These are phyloP conservation scores for Rehmannia glutinosa DNA, from an alignment of 257 asterid genomes.

Conservation along the genomic window DNA sequence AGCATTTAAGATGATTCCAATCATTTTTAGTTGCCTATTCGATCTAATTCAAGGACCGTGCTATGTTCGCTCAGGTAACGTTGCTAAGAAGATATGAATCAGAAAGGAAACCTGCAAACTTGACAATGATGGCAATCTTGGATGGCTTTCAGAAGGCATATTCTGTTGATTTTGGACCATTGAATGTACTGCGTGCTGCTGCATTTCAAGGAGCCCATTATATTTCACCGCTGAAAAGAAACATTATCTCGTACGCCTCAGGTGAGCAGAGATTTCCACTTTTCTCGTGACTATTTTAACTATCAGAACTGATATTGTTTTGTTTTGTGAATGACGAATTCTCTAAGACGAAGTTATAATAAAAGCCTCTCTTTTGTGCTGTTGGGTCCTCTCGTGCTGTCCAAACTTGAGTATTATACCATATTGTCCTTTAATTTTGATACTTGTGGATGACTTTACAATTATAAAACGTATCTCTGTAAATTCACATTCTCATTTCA, in stretches of 20 bases:
- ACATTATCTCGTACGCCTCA: slow-evolving; percentile 77
- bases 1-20: neutral
- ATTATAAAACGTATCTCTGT: too few species aligned
- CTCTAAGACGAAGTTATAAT: neutral
- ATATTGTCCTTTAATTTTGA: too few species aligned
- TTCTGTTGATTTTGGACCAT: slow-evolving; percentile 78
- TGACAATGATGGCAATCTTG: slow-evolving; percentile 76
- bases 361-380: neutral
- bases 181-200: slow-evolving; percentile 73
- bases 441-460: too few species aligned
- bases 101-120: slow-evolving; percentile 79
- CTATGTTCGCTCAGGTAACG: slow-evolving; percentile 40
- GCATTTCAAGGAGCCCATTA: slow-evolving; percentile 84
- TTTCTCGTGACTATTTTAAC: slow-evolving; percentile 36
- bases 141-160: slow-evolving; percentile 97
- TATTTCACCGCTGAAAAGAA: slow-evolving; percentile 72
- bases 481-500: too few species aligned
- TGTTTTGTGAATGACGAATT: slow-evolving; percentile 7
- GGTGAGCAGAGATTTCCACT: slow-evolving; percentile 71
- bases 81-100: slow-evolving; percentile 74
- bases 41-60: neutral
- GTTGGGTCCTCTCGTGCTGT: neutral
- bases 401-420: neutral
- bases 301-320: neutral
- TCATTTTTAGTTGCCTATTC: neutral